phyloP scores from a whole-genome alignment of 192 early-diverging fungal species.

The Coemansia sp. region DNA sequence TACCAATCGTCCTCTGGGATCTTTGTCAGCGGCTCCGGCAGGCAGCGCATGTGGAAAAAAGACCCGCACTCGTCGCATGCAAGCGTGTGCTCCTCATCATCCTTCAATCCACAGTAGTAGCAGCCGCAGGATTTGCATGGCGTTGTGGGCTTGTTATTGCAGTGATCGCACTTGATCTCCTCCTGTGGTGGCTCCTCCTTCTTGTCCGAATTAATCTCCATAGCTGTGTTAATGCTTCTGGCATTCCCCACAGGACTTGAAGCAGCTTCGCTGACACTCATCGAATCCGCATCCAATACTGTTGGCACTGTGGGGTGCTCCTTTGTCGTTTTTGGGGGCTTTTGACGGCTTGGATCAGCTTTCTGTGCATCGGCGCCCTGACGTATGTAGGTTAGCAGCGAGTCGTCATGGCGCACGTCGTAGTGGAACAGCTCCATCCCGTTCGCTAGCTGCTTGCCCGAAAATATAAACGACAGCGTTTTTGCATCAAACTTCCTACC shows the following conservation, averaged over 20 bases:
- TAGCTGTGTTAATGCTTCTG: neutral
- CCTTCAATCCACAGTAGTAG: constrained; percentile 53
- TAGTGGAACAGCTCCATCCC: constrained; percentile 51
- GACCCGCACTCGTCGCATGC: constrained; percentile 62
- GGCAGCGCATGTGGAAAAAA: constrained; percentile 59
- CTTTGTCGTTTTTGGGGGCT: neutral
- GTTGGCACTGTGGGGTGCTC: neutral
- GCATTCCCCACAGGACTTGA: neutral
- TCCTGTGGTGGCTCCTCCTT: constrained; percentile 1
- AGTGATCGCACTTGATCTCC: constrained; percentile 31
- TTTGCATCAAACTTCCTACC: constrained; percentile 8
- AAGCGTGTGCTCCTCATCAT: constrained; percentile 58
- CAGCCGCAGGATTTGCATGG: constrained; percentile 59
- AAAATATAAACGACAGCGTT: constrained; percentile 30
- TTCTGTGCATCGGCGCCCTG: neutral
- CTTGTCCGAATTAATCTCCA: neutral
- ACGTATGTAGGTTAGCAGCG: constrained; percentile 24
- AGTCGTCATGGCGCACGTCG: constrained; percentile 31
- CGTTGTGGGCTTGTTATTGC: constrained; percentile 23
- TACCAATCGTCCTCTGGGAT: constrained; percentile 58
- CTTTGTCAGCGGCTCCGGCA: constrained; percentile 36
- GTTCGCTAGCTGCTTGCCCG: constrained; percentile 50
- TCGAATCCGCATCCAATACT: neutral
- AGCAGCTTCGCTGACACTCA: neutral
- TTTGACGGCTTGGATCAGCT: too few species aligned